These are phyloP conservation scores for Scleromitrula shiraiana DNA, from an alignment of 2,329 filamentous ascomycete genomes.

Conservation along the genomic window DNA sequence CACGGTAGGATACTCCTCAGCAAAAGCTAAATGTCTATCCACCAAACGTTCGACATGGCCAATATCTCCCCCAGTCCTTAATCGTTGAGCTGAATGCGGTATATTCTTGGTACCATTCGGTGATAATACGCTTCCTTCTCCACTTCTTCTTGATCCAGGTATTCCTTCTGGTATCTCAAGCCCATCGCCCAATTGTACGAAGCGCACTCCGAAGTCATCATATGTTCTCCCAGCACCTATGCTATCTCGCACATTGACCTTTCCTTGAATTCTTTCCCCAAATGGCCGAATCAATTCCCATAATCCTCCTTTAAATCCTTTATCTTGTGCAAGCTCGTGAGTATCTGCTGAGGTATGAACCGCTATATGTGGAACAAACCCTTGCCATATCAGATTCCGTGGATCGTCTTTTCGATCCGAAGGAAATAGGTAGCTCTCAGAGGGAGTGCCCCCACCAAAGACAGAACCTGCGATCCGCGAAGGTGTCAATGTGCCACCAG, in stretches of 20 bases:
- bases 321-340: constrained; percentile 68
- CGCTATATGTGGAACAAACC: constrained; percentile 83
- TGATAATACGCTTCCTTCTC: constrained; percentile 19
- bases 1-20: constrained; percentile 43
- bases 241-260: constrained; percentile 85
- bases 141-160: constrained; percentile 29
- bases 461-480: constrained; percentile 52
- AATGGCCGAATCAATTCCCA: constrained; percentile 84
- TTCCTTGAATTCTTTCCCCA: constrained; percentile 79
- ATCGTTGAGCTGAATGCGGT: constrained; percentile 15
- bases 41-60: constrained; percentile 72
- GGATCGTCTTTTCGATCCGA: constrained; percentile 36
- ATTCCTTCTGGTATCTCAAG: constrained; percentile 42
- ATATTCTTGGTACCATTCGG: constrained; percentile 18
- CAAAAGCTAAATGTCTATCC: constrained; percentile 68
- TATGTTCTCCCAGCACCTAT: constrained; percentile 73
- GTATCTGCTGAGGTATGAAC: constrained; percentile 84
- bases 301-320: constrained; percentile 76
- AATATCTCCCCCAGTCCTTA: constrained; percentile 42
- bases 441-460: constrained; percentile 36
- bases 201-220: constrained; percentile 86
- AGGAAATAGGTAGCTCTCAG: constrained; percentile 27
- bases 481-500: constrained; percentile 46
- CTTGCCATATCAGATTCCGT: constrained; percentile 63
- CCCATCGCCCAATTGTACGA: constrained; percentile 61